Evolutionary conservation across 1,284 basidiomycete species (phyloP).

Genomic region (Cutaneotrichosporon sp.): DNA sequence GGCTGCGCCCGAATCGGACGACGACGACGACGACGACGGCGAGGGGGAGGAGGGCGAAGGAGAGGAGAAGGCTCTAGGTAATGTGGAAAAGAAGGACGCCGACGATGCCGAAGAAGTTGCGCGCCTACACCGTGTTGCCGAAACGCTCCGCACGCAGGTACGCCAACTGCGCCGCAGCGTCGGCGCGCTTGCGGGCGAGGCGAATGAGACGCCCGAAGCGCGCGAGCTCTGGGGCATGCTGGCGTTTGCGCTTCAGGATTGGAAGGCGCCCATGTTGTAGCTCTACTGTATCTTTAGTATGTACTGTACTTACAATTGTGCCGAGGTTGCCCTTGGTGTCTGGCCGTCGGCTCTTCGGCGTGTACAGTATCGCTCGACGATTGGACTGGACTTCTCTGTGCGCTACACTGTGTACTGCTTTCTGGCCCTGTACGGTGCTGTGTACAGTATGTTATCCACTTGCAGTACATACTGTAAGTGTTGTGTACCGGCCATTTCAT

Average conservation of each 20-base stretch:
- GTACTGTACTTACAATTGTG: background rate
- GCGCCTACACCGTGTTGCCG: constrained; percentile 58
- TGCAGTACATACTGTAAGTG: no score
- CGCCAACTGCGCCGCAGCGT: constrained; percentile 51
- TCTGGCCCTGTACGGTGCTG: no score
- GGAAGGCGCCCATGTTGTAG: constrained; percentile 53
- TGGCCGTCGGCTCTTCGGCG: no score
- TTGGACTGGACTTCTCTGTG: no score
- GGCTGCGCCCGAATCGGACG: background rate
- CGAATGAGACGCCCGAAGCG: constrained; percentile 54
- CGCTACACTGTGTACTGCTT: no score
- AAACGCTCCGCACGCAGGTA: constrained; percentile 64
- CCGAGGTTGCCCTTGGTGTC: background rate
- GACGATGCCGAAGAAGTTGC: background rate
- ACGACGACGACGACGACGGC: background rate
- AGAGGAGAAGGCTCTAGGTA: background rate
- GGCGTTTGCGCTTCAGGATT: constrained; percentile 71
- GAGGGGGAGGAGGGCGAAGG: background rate
- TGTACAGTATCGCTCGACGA: no score
- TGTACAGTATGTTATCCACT: background rate
- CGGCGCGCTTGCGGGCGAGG: constrained; percentile 46
- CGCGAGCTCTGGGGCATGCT: constrained; percentile 60
- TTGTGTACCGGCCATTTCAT: background rate
- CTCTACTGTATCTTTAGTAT: background rate
- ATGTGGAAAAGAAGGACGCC: background rate